Base-by-base conservation (phyloP, 352 stramenopile species). In the Pythium apleroticum region DNA sequence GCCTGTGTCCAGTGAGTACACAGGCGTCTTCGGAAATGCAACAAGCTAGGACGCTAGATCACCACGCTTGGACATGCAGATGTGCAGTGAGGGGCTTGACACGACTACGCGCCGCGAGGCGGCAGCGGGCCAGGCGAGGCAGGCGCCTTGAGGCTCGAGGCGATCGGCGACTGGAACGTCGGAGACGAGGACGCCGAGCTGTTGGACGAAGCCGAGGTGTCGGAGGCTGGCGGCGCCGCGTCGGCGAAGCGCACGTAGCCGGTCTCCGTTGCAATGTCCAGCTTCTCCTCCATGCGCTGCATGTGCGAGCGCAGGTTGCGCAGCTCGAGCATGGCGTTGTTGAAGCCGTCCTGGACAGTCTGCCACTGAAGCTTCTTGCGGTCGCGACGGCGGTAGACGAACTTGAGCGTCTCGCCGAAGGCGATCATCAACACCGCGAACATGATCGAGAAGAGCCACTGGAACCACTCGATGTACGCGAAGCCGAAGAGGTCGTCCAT, bases 321-420 rank as follows among this genome's bases (percentile, higher is more conserved):
- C 17, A 91, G 76, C 52, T 91, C 83, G 54, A 77, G 48, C 52
- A 89, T 76, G 46, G 83, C 72, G 24, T 66, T 70, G 0, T 68
- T 69, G 66, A 84, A 84, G 8, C 59, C 72, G 6, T 84, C 72
- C 46, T 87, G 61, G 3, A 84, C 68, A 14, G 62, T 74, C 48
- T 71, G 63, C 48, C 71, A 76, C 25, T 72, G 57, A 37, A 67
- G 27, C 31, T 76, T 78, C 62, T 74, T 71, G 52, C 78, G 75
- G 35, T 91, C 83, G n/a, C 79, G 73, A 45, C 72, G 68, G 39
- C 83, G 83, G 72, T 88, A 91, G 9, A 69, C 22, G 28, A 61
- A 78, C 68, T 91, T 91, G n/a, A 91, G 66, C 33, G 71, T 87
- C 74, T 91, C 83, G 20, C 83, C 80, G 28, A 89, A 85, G 33